A percentile compares a stretch with the other conserved stretches of the same genome.
Conservation (phyloP, 2,329 filamentous ascomycete species). For the Blumeria graminis region DNA sequence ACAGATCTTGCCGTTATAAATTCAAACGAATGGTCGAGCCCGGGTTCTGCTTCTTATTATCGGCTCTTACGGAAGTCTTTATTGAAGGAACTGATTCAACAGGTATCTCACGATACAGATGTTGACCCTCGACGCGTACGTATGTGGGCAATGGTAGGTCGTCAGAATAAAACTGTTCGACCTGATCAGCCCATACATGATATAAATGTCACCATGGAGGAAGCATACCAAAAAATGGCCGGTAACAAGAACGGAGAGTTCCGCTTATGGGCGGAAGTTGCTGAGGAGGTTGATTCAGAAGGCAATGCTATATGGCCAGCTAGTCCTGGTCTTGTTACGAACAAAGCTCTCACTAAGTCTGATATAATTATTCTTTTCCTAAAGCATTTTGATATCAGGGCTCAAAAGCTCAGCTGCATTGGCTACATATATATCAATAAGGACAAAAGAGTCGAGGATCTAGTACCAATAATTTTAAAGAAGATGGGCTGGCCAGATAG, state of each 20-base stretch:
- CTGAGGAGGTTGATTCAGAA: conserved; percentile 37
- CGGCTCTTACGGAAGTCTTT: conserved; percentile 52
- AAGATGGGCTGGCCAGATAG: conserved; percentile 73
- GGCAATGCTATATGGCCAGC: conserved; percentile 52
- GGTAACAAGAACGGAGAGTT: conserved; percentile 45
- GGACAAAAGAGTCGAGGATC: conserved; percentile 67
- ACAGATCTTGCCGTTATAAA: conserved; percentile 63
- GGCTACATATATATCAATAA: conserved; percentile 73
- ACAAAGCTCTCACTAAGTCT: conserved; percentile 31
- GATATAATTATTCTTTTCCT: conserved; percentile 63
- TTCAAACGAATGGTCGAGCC: conserved; percentile 25
- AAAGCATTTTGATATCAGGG: conserved; percentile 67
- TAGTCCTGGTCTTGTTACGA: conserved; percentile 27
- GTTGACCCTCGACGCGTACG: conserved; percentile 47
- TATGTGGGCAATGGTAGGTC: conserved; percentile 94
- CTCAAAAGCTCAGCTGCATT: conserved; percentile 51
- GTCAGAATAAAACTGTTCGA: conserved; percentile 87
- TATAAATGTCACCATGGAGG: conserved; percentile 50
- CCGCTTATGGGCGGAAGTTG: conserved; percentile 68
- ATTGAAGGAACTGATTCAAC: conserved; percentile 47
- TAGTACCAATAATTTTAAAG: conserved; percentile 52
- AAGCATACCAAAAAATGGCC: conserved; percentile 39
- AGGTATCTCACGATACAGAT: conserved; percentile 45
- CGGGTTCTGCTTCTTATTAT: conserved; percentile 47
- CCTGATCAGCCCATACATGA: conserved; percentile 75